Conservation (phyloP, 1,284 basidiomycete species). For the Pseudomicrostroma phylloplanum region DNA sequence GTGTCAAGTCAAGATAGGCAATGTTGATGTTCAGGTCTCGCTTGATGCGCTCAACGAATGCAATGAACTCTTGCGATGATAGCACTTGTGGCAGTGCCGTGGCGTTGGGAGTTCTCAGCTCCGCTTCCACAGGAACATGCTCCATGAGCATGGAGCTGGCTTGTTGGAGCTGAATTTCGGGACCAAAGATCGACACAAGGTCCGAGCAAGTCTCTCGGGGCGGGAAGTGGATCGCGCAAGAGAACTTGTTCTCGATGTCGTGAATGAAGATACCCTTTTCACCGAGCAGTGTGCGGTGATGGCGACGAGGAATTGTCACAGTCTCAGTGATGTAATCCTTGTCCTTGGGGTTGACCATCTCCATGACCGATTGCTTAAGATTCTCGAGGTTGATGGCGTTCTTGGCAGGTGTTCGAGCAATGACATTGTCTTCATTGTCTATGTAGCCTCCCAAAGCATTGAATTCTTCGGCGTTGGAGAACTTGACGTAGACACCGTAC, state of each 20-base stretch:
- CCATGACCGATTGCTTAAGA: constrained; percentile 93
- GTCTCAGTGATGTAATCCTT: constrained; percentile 94
- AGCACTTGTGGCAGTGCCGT: constrained; percentile 70
- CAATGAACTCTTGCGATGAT: constrained; percentile 69
- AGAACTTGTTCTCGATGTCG: constrained; percentile 94
- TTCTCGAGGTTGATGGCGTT: constrained; percentile 93
- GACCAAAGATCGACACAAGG: constrained; percentile 85
- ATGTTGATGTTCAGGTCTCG: constrained; percentile 87
- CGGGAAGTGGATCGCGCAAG: constrained; percentile 86
- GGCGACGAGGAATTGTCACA: constrained; percentile 82
- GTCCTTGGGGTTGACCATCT: constrained; percentile 94
- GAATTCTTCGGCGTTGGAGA: constrained; percentile 96
- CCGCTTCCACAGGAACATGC: constrained; percentile 94
- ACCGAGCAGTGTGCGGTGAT: constrained; percentile 87
- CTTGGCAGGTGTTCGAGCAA: constrained; percentile 94
- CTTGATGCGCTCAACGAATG: constrained; percentile 81
- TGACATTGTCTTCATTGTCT: constrained; percentile 97
- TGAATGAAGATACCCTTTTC: constrained; percentile 96
- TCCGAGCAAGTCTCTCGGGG: constrained; percentile 91
- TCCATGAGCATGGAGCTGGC: constrained; percentile 89
- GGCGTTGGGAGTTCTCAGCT: constrained; percentile 77
- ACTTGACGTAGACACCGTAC: constrained; percentile 98
- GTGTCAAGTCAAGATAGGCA: constrained; percentile 56
- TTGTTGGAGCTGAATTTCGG: constrained; percentile 92
- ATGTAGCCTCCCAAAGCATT: constrained; percentile 87